Base-by-base conservation (phyloP, 305 asterid genomes). In the Plantago rigida region DNA sequence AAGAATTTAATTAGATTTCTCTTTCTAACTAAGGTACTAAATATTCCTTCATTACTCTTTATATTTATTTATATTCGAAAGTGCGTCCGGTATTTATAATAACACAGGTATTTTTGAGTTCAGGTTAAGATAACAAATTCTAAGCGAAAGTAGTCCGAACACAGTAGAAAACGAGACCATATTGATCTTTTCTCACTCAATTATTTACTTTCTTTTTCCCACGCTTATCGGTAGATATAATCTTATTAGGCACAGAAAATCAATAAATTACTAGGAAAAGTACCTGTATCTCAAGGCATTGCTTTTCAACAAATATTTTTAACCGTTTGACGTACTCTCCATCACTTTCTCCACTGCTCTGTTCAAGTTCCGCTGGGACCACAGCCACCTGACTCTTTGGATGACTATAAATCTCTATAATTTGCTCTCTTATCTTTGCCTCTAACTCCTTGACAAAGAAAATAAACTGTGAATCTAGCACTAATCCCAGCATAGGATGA, bases 261-360 rank as follows among this genome's bases (percentile, higher is more conserved):
- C 66, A 29, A 69, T 11, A 51, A 68, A 34, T 42, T 62, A 58
- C 13, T 41, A 24, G 13, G 28, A 31, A 46, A 73, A 52, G 57
- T 88, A 88, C 99, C 97, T 92, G 97, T 71, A 92, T 92, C 74
- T 81, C 99, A 68, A 71, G 74, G 76, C 97, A 92, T 67, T 86
- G 93, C 72, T 82, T 86, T 89, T 88, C 94, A 67, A 86, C 79
- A 74, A 88, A 88, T 45, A 55, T 45, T 65, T 75, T 88, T 59
- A 92, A 71, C 65, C 94, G 87, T 68, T 75, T 77, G 79, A 88
- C 81, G 66, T 86, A 92, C 70, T 92, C 95, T 51, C 70, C 72
- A 56, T 88, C 84, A 52, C 74, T 78, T 71, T 88, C 99, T 56
- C 83, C 89, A 60, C 76, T 75, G 77, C 59, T 67, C 83, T 83